phyloP scores from a whole-genome alignment of 2,329 filamentous ascomycete genomes.

The Chaetomiaceae sp. region DNA sequence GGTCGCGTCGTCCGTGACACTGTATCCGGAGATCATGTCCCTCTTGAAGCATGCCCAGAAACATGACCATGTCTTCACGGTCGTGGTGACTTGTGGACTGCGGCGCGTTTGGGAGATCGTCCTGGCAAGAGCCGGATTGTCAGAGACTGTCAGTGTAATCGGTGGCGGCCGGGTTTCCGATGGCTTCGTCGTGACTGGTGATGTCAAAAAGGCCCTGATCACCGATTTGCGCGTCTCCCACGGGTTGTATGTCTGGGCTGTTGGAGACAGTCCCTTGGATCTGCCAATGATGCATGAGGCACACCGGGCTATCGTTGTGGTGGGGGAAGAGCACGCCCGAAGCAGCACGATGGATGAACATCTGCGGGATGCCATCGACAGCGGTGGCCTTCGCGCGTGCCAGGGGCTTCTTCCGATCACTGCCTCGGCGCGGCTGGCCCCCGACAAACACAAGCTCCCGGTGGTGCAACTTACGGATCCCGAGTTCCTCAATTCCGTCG shows the following conservation, averaged over 20 bases:
- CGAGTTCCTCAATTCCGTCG: background rate
- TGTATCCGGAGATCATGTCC: conserved; percentile 43
- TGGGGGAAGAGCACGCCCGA: conserved; percentile 39
- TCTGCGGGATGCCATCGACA: conserved; percentile 38
- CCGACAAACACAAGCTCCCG: conserved; percentile 38
- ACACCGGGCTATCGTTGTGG: conserved; percentile 49
- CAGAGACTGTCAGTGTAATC: conserved; percentile 41
- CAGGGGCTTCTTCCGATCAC: conserved; percentile 42
- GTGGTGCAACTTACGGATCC: conserved; percentile 29
- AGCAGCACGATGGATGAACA: conserved; percentile 48
- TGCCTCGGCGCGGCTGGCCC: conserved; percentile 37
- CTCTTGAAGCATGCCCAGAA: conserved; percentile 34
- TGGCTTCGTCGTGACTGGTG: conserved; percentile 44
- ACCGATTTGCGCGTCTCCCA: conserved; percentile 31
- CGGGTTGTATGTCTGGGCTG: conserved; percentile 42
- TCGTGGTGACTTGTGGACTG: conserved; percentile 52
- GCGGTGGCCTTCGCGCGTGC: conserved; percentile 33
- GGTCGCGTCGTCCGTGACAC: conserved; percentile 34
- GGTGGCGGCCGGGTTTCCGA: conserved; percentile 44
- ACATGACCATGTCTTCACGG: conserved; percentile 34
- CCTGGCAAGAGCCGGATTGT: conserved; percentile 38
- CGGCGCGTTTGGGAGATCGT: conserved; percentile 50
- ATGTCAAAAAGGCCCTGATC: conserved; percentile 45
- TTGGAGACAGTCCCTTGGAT: conserved; percentile 56
- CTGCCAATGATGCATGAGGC: conserved; percentile 50